Base-by-base conservation (phyloP, 2,329 filamentous ascomycete species). In the Coniochaeta sp. region DNA sequence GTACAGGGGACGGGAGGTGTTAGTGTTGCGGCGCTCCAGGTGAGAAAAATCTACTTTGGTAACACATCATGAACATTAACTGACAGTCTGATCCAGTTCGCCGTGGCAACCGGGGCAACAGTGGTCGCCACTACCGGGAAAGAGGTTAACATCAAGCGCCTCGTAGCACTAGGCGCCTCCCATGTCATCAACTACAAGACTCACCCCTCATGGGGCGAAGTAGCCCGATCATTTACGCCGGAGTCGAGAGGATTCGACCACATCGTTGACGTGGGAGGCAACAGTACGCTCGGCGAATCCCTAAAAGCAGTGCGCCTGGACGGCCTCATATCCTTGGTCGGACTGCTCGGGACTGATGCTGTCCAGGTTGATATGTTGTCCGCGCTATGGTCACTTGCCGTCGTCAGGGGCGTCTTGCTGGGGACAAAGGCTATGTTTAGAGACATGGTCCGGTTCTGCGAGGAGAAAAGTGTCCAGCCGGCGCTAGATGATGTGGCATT, bases 211-310 rank as follows among this genome's bases (percentile, higher is more conserved):
- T 87, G 84, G 84, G 79, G 83, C n/a, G 65, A 71, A 3, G 73
- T 74, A 26, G 82, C 82, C 9, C 62, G 75, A 9, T 76, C 74
- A 0, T 71, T 78, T 0, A 74, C 71, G 0, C 67, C 67, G 0
- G 64, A 69, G 1, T 71, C 71, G 2, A 60, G 58, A 2, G 85
- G 85, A 12, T 78, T 85, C 7, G 77, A 87, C 58, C 73, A 83
- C 54, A 69, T 88, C 33, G 60, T 86, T 33, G 85, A 89, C 58
- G 77, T 87, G n/a, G 85, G 81, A 12, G 85, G 85, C 0, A 71
- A 79, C 0, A 74, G 71, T n/a, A 86, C 83, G 0, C 72, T 87
- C 56, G 59, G 68, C 3, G 73, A 85, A 61, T 76, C 73, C 3
- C 66, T 85, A 33, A 75, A 75, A 56, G 76, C 77, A 1, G 67